Base-by-base conservation (phyloP, 306 rosid species). In the Acacia confusa region DNA sequence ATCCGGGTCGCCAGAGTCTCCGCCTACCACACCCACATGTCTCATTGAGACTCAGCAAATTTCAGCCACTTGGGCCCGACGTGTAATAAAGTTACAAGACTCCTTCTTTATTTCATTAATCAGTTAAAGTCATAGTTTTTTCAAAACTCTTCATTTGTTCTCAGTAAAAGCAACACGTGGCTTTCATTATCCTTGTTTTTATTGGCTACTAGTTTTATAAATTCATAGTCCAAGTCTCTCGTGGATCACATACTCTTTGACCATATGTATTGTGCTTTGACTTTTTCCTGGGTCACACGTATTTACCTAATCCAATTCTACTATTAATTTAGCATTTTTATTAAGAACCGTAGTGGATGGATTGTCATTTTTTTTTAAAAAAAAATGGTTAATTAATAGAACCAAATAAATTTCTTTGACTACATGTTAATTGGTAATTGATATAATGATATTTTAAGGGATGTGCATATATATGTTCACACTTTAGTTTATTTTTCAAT, bases 11-110 rank as follows among this genome's bases (percentile, higher is more conserved):
- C 3, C 90, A 61, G 67, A 72, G 83, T 52, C 24, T 19, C 72
- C 77, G 86, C 88, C 88, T 79, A 84, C 64, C 64, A 57, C 30
- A 79, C 13, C 16, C 86, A 75, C 0, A 76, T 25, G 72, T 71
- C 82, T 79, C 57, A 41, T 53, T 36, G 63, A 36, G 70, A 36
- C 47, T 36, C 61, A 7, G 75, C 81, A 38, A 50, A 1, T 73
- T 78, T 65, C 50, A 6, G 50, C 71, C 70, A 75, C 64, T 84
- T 81, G 48, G 74, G 57, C 69, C 80, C 80, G 50, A 65, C 76
- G 24, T 64, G 7, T 40, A 32, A 69, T 20, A 4, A 41, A 74
- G 34, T n/a, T 78, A 25, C 28, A 36, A 76, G 72, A 66, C 82
- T 22, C 24, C 9, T 14, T 65, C 28, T 69, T 81, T 75, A 81